These are phyloP conservation scores for Lactifluus volemus DNA, from an alignment of 768 basidiomycete genomes.

Conservation along the genomic window DNA sequence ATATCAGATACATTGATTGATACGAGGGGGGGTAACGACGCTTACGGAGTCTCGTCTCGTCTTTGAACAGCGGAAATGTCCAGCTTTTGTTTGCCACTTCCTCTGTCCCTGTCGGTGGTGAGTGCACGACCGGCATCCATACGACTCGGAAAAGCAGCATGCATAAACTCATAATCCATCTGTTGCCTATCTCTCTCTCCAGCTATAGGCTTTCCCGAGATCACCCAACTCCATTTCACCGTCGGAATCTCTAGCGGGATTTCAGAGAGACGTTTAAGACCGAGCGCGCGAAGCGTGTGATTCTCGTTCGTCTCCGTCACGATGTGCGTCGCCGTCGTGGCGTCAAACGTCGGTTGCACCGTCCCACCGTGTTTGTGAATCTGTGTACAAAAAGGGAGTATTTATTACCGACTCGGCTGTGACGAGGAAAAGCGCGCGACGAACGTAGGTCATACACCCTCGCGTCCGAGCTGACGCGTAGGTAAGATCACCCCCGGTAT, in stretches of 20 bases:
- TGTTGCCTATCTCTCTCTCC: constrained; percentile 6
- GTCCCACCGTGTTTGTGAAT: constrained; percentile 56
- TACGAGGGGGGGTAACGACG: neutral
- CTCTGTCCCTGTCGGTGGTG: neutral
- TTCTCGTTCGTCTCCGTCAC: constrained; percentile 36
- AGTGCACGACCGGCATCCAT: constrained; percentile 13
- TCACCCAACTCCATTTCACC: constrained; percentile 16
- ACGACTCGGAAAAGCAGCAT: constrained; percentile 16
- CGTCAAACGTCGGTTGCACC: constrained; percentile 50
- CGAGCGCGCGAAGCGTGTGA: constrained; percentile 33
- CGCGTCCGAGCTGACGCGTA: constrained; percentile 17
- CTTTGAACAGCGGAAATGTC: neutral
- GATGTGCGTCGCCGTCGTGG: constrained; percentile 53
- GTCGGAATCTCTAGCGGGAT: constrained; percentile 36
- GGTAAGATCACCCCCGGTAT: constrained; percentile 16
- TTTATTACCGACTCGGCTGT: neutral
- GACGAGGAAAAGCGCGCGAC: neutral
- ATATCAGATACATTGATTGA: neutral
- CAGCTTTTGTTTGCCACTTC: constrained; percentile 11
- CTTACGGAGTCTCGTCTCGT: neutral
- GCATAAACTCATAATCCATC: constrained; percentile 18
- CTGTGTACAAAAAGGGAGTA: constrained; percentile 32
- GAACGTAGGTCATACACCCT: constrained; percentile 15
- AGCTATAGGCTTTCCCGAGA: constrained; percentile 4
- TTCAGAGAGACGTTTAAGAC: constrained; percentile 41